A percentile compares a stretch with the other conserved stretches of the same genome.
phyloP scores from a whole-genome alignment of 345 rosid species.

The Dipteronia dyeriana region DNA sequence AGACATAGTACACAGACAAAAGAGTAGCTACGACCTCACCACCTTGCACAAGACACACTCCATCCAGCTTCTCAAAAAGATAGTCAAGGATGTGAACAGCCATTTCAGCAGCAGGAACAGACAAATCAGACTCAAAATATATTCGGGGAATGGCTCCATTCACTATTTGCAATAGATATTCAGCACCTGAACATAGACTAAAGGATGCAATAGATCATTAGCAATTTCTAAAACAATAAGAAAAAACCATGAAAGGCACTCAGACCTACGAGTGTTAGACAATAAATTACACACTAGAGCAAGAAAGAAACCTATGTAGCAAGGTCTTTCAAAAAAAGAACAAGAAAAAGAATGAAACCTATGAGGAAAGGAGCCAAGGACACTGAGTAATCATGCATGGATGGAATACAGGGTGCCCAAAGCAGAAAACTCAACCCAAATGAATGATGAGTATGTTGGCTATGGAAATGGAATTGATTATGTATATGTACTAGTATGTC shows the following conservation, averaged over 20 bases:
- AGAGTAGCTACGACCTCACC: slow-evolving; percentile 75
- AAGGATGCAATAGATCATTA: slow-evolving; percentile 34
- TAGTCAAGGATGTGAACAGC: slow-evolving; percentile 72
- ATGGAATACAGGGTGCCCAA: background rate
- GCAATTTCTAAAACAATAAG: slow-evolving; percentile 29
- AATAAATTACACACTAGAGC: background rate
- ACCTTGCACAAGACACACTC: slow-evolving; percentile 82
- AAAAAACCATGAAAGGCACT: slow-evolving; percentile 3
- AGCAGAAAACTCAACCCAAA: background rate
- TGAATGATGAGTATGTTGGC: background rate
- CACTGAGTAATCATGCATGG: background rate
- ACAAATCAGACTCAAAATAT: slow-evolving; percentile 50
- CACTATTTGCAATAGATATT: slow-evolving; percentile 67
- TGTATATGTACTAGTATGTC: background rate
- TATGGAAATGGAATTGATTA: background rate
- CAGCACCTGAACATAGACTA: slow-evolving; percentile 76
- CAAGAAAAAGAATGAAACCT: too few species aligned
- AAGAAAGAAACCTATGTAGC: background rate
- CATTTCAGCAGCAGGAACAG: slow-evolving; percentile 60
- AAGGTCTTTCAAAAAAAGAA: too few species aligned
- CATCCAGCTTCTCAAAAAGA: slow-evolving; percentile 76
- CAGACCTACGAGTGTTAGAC: background rate
- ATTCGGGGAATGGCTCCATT: slow-evolving; percentile 64
- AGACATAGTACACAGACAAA: slow-evolving; percentile 11
- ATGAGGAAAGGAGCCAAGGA: background rate